Evolutionary conservation across 2,329 filamentous ascomycete genomes (phyloP), one percentile per base, ranked within the genome.

Genomic region (Neofusicoccum kwambonambiense): DNA sequence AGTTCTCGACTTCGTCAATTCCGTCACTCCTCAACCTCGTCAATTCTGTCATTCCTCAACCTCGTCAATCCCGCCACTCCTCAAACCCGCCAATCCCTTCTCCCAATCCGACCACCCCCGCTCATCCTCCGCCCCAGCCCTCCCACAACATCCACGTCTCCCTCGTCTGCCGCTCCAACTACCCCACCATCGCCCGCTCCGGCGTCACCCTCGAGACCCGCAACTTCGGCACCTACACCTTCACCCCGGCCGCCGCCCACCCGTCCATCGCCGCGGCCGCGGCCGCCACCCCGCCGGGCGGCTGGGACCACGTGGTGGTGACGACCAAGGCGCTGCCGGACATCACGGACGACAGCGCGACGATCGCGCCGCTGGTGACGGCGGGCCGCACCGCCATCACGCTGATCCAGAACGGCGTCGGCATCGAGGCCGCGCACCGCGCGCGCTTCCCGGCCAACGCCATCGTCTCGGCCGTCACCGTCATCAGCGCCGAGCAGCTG

Each of bases 101-200:
- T 22, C 17, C 27, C 34, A 9, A 9, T 1, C 39, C 60, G 22
- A 27, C 35, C 27, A 47, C 27, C 11, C 44, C 13, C 22, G n/a
- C 37, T 9, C 45, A 65, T 12, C 50, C 34, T 19, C 37, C 17
- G 13, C 27, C 11, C 12, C 34, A n/a, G 6, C 27, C 64, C 27
- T 13, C 17, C 51, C 67, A 66, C 1, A 82, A 84, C 64, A 79
- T 88, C 45, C 79, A 84, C 65, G 86, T 90, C 57, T 91, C 89
- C 4, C 85, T 91, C 50, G 87, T 91, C 62, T 91, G 89, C 68
- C 86, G 90, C 56, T 91, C 89, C 45, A 92, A 92, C 79, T 92
- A 90, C 80, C 76, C 80, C 27, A 85, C 84, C 39, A 87, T 92
- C 51, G 81, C 83, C 62, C 75, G 79, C 9, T 78, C 82, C 27